Percentiles rank a stretch among this genome's conserved stretches.
These are phyloP conservation scores for Coffea canephora DNA, from an alignment of 257 asterid species.

Conservation along the genomic window DNA sequence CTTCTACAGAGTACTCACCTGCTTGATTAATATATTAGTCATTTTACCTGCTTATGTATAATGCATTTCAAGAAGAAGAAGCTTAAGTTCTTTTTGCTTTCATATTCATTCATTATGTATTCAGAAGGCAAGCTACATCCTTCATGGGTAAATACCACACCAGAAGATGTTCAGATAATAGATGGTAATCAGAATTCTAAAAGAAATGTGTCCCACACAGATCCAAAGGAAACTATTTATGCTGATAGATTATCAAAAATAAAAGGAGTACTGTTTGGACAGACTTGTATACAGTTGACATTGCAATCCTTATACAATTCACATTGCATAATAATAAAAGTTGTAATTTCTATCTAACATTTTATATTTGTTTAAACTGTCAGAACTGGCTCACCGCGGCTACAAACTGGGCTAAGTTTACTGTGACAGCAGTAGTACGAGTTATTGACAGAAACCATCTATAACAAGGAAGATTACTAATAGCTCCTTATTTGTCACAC, in stretches of 20 bases:
- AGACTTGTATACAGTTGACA: too few relatives aligned
- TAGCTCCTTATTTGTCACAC: constrained; percentile 98
- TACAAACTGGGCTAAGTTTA: constrained; percentile 96
- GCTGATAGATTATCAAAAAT: too few relatives aligned
- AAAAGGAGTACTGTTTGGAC: too few relatives aligned
- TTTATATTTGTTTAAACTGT: background rate
- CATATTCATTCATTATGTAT: background rate
- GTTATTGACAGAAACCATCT: constrained; percentile 30
- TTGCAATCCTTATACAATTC: too few relatives aligned
- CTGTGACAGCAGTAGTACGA: constrained; percentile 46
- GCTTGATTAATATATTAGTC: too few relatives aligned
- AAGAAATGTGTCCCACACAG: too few relatives aligned
- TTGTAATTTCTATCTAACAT: background rate
- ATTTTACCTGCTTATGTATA: too few relatives aligned
- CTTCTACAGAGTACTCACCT: too few relatives aligned
- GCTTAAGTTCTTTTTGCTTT: background rate
- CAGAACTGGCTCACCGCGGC: constrained; percentile 81
- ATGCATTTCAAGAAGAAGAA: background rate
- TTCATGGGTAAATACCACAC: constrained; percentile 34
- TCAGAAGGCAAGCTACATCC: constrained; percentile 28
- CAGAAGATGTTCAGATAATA: constrained; percentile 66
- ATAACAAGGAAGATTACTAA: constrained; percentile 91
- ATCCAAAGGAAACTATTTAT: too few relatives aligned
- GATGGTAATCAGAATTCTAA: constrained; percentile 38
- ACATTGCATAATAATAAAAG: too few relatives aligned